Percentiles rank a stretch among this genome's conserved stretches.
These are phyloP conservation scores for Sporothrix variecibatus DNA, from an alignment of 2,329 filamentous ascomycete genomes.

Conservation along the genomic window DNA sequence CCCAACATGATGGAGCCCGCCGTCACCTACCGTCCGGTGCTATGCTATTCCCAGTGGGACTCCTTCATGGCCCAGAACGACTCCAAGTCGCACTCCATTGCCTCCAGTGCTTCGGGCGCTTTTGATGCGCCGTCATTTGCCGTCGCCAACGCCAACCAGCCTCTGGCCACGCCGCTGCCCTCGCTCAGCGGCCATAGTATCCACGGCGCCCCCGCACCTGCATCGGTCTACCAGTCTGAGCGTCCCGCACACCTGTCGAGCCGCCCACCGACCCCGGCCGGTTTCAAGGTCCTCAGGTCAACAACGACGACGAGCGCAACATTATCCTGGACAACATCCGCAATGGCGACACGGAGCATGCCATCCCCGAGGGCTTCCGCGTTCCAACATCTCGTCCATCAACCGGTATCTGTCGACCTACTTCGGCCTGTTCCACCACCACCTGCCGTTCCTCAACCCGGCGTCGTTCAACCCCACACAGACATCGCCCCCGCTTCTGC, in stretches of 20 bases:
- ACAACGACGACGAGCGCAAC: constrained; percentile 81
- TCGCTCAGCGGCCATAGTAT: constrained; percentile 65
- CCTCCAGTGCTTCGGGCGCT: constrained; percentile 64
- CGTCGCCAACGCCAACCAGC: constrained; percentile 57
- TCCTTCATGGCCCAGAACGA: constrained; percentile 76
- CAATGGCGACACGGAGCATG: constrained; percentile 74
- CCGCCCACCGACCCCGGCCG: constrained; percentile 68
- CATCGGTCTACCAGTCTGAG: constrained; percentile 71
- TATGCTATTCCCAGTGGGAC: constrained; percentile 84
- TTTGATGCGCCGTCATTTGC: constrained; percentile 70
- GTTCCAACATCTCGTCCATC: constrained; percentile 74
- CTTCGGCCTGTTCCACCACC: constrained; percentile 95
- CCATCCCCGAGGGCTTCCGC: constrained; percentile 85
- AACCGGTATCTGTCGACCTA: constrained; percentile 95
- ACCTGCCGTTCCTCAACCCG: constrained; percentile 92
- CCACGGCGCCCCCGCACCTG: constrained; percentile 68
- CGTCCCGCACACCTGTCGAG: constrained; percentile 68
- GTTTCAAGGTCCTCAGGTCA: constrained; percentile 76
- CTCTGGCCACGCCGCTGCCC: constrained; percentile 64
- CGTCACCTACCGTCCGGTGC: constrained; percentile 75
- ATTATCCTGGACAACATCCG: constrained; percentile 85
- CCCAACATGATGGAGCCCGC: constrained; percentile 74
- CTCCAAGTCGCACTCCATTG: constrained; percentile 73
- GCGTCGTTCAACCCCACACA: constrained; percentile 82
- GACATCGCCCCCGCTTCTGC: constrained; percentile 77